Percentiles rank a stretch among this genome's conserved stretches.
Evolutionary conservation across 73 alveolate species (phyloP).

Genomic region (Paramecium bursaria): DNA sequence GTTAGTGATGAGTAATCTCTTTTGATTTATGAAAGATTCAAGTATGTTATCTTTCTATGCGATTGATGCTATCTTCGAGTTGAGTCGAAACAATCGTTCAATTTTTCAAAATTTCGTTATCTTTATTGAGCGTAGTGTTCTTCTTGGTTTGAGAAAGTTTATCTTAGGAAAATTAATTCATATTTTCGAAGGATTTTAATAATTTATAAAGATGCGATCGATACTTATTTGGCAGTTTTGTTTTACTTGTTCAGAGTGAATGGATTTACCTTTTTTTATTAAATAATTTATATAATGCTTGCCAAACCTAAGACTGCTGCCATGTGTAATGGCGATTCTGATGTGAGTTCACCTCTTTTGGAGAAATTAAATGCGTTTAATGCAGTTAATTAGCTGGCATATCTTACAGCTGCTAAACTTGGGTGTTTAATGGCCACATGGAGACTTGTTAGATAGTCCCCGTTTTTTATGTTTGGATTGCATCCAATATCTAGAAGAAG

Average conservation of each 20-base stretch:
- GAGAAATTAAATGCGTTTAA: neutral
- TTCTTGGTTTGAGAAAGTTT: no score
- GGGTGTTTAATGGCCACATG: constrained; percentile 38
- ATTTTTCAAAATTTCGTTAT: no score
- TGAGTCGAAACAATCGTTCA: no score
- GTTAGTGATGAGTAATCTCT: no score
- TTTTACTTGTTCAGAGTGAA: neutral
- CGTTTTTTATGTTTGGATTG: constrained; percentile 39
- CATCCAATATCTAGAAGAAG: constrained; percentile 54
- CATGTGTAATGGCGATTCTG: constrained; percentile 16
- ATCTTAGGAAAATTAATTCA: neutral
- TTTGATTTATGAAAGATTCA: no score
- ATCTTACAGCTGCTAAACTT: constrained; percentile 37
- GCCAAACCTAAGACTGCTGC: constrained; percentile 31
- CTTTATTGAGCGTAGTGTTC: no score
- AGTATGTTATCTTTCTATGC: no score
- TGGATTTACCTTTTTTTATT: constrained; percentile 21
- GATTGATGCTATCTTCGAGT: no score
- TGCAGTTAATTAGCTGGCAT: neutral
- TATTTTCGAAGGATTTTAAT: constrained; percentile 21
- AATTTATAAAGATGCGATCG: constrained; percentile 9
- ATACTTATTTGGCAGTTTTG: constrained; percentile 37
- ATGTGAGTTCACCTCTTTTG: neutral
- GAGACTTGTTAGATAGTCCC: neutral
- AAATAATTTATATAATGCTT: neutral